These are phyloP conservation scores for Cymodocea nodosa DNA, from an alignment of 116 monocot genomes.

Conservation along the genomic window DNA sequence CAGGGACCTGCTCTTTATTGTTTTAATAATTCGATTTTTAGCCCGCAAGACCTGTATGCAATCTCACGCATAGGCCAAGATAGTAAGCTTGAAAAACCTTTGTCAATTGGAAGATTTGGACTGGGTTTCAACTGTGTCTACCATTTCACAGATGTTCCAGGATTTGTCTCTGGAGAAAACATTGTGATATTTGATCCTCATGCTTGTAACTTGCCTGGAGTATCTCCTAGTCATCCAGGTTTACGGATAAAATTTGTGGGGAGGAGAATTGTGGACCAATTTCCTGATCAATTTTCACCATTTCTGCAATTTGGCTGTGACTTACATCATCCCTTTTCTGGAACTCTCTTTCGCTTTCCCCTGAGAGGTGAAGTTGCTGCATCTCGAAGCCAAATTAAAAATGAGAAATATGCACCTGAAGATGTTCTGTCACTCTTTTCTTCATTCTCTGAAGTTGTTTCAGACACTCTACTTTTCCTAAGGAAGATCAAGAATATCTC, in stretches of 20 bases:
- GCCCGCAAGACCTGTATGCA: slow-evolving; percentile 92
- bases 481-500: slow-evolving; percentile 58
- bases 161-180: slow-evolving; percentile 99
- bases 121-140: slow-evolving; percentile 99
- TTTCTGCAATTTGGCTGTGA: slow-evolving; percentile 98
- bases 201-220: slow-evolving; percentile 86
- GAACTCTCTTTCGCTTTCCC: slow-evolving; percentile 96
- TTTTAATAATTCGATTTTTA: slow-evolving; percentile 94
- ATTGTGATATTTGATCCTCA: slow-evolving; percentile 99
- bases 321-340: slow-evolving; percentile 74
- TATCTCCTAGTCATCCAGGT: slow-evolving; percentile 95
- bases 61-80: slow-evolving; percentile 99
- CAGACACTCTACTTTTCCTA: slow-evolving; percentile 83
- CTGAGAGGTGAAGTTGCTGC: slow-evolving; percentile 74
- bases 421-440: slow-evolving; percentile 74
- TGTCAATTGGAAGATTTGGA: slow-evolving; percentile 96
- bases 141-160: slow-evolving; percentile 97
- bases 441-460: slow-evolving; percentile 65
- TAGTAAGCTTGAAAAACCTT: slow-evolving; percentile 92
- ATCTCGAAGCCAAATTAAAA: slow-evolving; percentile 92
- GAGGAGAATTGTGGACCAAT: slow-evolving; percentile 77
- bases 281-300: slow-evolving; percentile 97
- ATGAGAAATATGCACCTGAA: slow-evolving; percentile 85
- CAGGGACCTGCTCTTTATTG: slow-evolving; percentile 99
- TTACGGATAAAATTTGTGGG: slow-evolving; percentile 85